A percentile compares a stretch with the other conserved stretches of the same genome.
Conservation (phyloP, 352 stramenopile genomes). For the Poterioochromonas sp. region DNA sequence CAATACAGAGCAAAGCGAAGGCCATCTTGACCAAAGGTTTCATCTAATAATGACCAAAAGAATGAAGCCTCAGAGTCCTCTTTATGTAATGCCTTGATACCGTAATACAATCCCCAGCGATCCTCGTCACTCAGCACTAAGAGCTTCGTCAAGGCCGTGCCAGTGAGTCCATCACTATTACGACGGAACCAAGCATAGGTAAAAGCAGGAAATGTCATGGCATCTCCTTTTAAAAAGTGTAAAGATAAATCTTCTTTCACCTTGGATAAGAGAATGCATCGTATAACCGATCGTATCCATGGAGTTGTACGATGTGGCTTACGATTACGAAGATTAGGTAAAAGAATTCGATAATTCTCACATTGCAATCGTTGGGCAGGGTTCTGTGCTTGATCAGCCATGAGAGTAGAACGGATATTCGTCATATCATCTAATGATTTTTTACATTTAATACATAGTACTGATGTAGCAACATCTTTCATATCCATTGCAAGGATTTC, state of each 20-base stretch:
- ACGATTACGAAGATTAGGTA: constrained; percentile 71
- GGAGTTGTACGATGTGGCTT: constrained; percentile 59
- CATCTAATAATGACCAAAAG: constrained; percentile 77
- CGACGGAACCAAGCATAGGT: constrained; percentile 80
- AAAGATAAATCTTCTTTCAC: constrained; percentile 56
- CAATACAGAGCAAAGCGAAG: constrained; percentile 77
- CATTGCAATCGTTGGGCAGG: constrained; percentile 54
- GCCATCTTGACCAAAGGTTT: constrained; percentile 78
- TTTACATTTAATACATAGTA: constrained; percentile 48
- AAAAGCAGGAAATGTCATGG: constrained; percentile 72
- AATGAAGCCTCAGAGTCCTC: constrained; percentile 73
- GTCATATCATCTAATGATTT: constrained; percentile 45
- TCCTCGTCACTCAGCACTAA: constrained; percentile 62
- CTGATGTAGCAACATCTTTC: constrained; percentile 38
- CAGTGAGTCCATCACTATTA: constrained; percentile 51
- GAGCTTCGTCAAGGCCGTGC: constrained; percentile 46
- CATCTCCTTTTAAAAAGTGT: background rate
- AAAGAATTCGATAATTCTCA: constrained; percentile 72
- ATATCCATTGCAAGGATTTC: constrained; percentile 20
- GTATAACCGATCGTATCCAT: constrained; percentile 77
- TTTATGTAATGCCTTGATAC: constrained; percentile 68
- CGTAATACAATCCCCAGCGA: constrained; percentile 83
- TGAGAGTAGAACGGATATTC: constrained; percentile 43
- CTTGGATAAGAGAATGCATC: constrained; percentile 75
- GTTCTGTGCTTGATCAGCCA: constrained; percentile 36